Base-by-base conservation (phyloP, 257 asterid genomes). In the Nicotiana obtusifolia region DNA sequence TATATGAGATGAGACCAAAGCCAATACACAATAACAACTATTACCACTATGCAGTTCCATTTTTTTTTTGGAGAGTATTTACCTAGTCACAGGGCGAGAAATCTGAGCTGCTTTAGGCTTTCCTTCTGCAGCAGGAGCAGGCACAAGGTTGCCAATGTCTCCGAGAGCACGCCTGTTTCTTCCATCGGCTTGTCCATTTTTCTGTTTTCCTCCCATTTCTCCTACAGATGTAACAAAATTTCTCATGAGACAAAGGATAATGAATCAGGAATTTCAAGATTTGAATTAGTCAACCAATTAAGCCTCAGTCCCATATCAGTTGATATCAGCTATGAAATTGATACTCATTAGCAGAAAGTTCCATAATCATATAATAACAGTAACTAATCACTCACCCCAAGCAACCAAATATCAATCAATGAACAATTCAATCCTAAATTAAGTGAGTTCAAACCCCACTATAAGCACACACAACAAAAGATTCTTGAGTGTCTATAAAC, bases 121-220 rank as follows among this genome's bases (percentile, higher is more conserved):
- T 56, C 41, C 81, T 64, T 76, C 86, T 17, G 7, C 79, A 15
- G 9, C 79, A 8, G 88, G 87, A 54, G 79, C 89, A 59, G 60
- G 81, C 4, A 56, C 94, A 10, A 94, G 85, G 84, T 94, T 94
- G 41, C 98, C 97, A 28, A 94, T 94, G 67, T 94, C 98, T 69
- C 92, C 59, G 0, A 94, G 85, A 62, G 83, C 96, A 1, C 93
- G 88, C 80, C 97, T 85, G 26, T 84, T 88, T 86, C 88, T 83
- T 24, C 84, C 95, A 67, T 87, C 92, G 24, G 59, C 89, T 78
- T 83, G 88, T 22, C 37, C 92, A 64, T 83, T 85, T 84, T 89
- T 92, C 82, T 68, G 88, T 85, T 88, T 90, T 31, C 85, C 90
- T 64, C 84, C 97, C 62, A 73, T 49, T 15, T 73, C 61, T 73